Conservation (phyloP, 2,329 filamentous ascomycete genomes). For the Chaetomium sp. region DNA sequence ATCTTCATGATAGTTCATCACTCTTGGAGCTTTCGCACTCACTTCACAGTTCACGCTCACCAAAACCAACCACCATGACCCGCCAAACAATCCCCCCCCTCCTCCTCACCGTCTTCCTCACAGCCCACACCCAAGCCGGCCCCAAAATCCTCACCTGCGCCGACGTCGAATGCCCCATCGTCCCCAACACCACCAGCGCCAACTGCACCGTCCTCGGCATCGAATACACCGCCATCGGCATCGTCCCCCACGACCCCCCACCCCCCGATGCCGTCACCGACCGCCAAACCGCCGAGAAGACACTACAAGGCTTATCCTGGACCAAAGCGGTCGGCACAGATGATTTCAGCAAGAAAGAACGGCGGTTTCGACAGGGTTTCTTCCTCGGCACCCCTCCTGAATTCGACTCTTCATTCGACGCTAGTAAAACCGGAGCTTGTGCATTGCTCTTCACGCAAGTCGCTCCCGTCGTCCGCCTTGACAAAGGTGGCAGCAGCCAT, state of each 20-base stretch:
- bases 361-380: slow-evolving; percentile 6
- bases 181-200: not conserved
- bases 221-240: not conserved
- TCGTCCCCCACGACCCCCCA: not conserved
- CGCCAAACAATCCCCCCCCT: not conserved
- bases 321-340: slow-evolving; percentile 1
- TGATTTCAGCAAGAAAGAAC: not conserved
- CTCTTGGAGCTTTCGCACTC: too few relatives aligned
- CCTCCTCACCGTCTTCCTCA: slow-evolving; percentile 1
- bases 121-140: not conserved
- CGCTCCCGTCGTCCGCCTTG: slow-evolving; percentile 4
- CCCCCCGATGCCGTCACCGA: too few relatives aligned
- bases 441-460: slow-evolving; percentile 10
- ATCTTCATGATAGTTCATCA: too few relatives aligned
- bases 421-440: not conserved
- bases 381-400: slow-evolving; percentile 4
- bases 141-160: slow-evolving; percentile 12
- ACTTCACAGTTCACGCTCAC: too few relatives aligned
- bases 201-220: slow-evolving; percentile 6
- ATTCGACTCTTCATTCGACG: not conserved
- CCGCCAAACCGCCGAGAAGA: not conserved
- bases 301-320: not conserved
- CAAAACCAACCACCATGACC: not conserved
- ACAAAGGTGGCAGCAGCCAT: not conserved
- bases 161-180: slow-evolving; percentile 10